Percentiles rank a stretch among this genome's conserved stretches.
Evolutionary conservation across 345 rosid species (phyloP).

Genomic region (Populus pruinosa): DNA sequence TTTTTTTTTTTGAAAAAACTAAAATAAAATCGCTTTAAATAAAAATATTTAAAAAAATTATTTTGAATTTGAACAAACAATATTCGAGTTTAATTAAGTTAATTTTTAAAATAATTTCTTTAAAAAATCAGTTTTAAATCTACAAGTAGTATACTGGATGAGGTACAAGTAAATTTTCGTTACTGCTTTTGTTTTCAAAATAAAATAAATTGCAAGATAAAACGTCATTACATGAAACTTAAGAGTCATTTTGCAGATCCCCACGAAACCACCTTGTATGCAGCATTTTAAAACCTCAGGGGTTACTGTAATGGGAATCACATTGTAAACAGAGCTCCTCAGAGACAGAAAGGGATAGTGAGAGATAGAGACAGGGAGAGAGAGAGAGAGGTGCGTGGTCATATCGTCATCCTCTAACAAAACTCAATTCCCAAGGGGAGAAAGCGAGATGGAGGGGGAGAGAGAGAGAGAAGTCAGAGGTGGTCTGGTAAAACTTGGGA

Average conservation of each 20-base stretch:
- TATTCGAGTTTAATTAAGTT: too few relatives aligned
- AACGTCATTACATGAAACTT: background rate
- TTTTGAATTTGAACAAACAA: too few relatives aligned
- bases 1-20: too few relatives aligned
- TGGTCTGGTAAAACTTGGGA: constrained; percentile 35
- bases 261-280: constrained; percentile 28
- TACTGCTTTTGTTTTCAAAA: too few relatives aligned
- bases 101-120: too few relatives aligned
- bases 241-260: constrained; percentile 36
- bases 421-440: constrained; percentile 36
- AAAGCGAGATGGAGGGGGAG: background rate
- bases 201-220: too few relatives aligned
- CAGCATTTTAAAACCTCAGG: constrained; percentile 10
- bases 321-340: constrained; percentile 16
- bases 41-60: too few relatives aligned
- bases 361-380: background rate
- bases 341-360: background rate
- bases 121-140: too few relatives aligned
- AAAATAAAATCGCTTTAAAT: too few relatives aligned
- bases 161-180: too few relatives aligned
- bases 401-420: constrained; percentile 36
- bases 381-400: constrained; percentile 20
- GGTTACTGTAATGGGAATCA: constrained; percentile 17
- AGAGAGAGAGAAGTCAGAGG: background rate
- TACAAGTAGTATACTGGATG: too few relatives aligned